Percentiles rank a stretch among this genome's conserved stretches.
phyloP scores from a whole-genome alignment of 2,329 filamentous ascomycete species.

The Venturia aucupariae region DNA sequence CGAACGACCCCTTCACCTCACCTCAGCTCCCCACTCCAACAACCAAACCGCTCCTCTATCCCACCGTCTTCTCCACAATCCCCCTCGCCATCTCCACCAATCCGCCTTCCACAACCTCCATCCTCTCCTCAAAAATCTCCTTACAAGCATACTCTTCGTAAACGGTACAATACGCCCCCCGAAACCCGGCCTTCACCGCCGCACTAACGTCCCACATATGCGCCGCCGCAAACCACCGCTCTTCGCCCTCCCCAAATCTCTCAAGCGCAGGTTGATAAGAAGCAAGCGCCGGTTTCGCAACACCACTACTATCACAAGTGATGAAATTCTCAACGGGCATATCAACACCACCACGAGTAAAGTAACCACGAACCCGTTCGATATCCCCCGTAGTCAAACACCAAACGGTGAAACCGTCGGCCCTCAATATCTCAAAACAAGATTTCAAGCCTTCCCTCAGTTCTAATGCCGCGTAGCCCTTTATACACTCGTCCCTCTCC shows the following conservation, averaged over 20 bases:
- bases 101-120: conserved; percentile 41
- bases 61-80: neutral
- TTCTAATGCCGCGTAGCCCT: conserved; percentile 22
- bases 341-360: conserved; percentile 38
- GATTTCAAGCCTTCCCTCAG: conserved; percentile 30
- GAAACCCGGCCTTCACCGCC: conserved; percentile 38
- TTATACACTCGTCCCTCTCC: neutral
- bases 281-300: conserved; percentile 42
- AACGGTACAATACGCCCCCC: conserved; percentile 9
- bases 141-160: conserved; percentile 46
- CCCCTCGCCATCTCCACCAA: conserved; percentile 40
- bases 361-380: conserved; percentile 36
- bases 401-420: neutral
- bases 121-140: conserved; percentile 42
- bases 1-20: no score
- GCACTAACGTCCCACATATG: conserved; percentile 52
- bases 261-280: conserved; percentile 39
- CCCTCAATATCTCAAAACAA: neutral
- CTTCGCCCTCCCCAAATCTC: conserved; percentile 29
- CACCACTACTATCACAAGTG: conserved; percentile 39
- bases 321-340: conserved; percentile 44
- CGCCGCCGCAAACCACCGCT: conserved; percentile 48
- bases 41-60: no score
- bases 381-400: neutral
- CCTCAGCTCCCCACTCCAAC: no score